Base-by-base conservation (phyloP, 345 rosid genomes). In the Hypericum perforatum region DNA sequence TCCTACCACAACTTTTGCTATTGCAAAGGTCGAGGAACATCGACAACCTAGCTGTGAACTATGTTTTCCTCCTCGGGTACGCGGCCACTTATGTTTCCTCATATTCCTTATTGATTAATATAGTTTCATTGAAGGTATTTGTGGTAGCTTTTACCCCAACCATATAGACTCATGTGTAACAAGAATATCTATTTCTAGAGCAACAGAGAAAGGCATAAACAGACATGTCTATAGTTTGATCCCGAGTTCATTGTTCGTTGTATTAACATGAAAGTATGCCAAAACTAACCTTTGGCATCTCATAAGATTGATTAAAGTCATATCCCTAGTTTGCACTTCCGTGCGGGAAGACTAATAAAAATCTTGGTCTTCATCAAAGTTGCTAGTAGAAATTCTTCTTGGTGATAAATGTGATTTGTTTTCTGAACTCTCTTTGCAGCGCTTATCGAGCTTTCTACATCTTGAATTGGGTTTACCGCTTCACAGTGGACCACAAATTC, bases 1-100 rank as follows among this genome's bases (percentile, higher is more conserved):
- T 80, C 45, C 50, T 80, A 52, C 82, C 82, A 0, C 80, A 80
- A 43, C 65, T 80, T 48, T 69, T 80, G 9, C 44, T 80, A 53
- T 55, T 80, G 44, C 82, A 80, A 51, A 68, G 71, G 59, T 64
- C 78, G 8, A 68, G 76, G 32, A 80, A 80, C 51, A 61, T 76
- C 12, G 85, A 80, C 68, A 80, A 74, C 62, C 68, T 76, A 45
- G 74, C 76, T 0, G 80, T 74, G 39, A 61, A 59, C 50, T 77
- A 80, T 14, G 66, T 77, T 11, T 72, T 80, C 43, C 73, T 80
- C 60, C 86, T 80, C 0, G 78, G 86, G 82, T 80, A 72, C 32
- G 32, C 32, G 4, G 32, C 32, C 32, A 22, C 32, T 22, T 22
- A 22, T 46, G 60, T 47, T 7, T 14, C 12, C 29, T 49, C 55